Conservation (phyloP, 768 basidiomycete genomes). For the Termitomyces sp. region DNA sequence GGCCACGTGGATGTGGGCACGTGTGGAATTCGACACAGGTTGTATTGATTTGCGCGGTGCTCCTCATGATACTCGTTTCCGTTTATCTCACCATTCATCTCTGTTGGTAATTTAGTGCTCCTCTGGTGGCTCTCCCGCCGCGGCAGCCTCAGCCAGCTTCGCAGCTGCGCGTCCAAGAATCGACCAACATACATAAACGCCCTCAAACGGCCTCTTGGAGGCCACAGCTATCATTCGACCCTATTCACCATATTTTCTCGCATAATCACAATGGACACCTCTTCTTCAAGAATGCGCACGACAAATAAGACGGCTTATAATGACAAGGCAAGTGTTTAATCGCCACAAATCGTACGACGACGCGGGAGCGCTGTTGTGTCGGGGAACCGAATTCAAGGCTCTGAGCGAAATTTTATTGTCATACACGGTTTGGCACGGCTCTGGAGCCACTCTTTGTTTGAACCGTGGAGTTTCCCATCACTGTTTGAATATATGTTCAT, state of each 20-base stretch:
- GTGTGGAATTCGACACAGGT: neutral
- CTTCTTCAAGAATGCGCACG: neutral
- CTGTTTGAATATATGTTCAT: neutral
- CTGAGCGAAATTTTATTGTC: neutral
- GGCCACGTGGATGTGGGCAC: neutral
- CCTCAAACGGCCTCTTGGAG: neutral
- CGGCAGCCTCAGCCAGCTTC: neutral
- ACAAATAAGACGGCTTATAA: neutral
- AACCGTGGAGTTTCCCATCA: neutral
- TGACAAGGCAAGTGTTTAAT: neutral
- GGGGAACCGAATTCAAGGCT: neutral
- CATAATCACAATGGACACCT: neutral
- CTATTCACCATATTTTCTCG: neutral
- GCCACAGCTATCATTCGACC: neutral
- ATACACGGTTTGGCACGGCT: neutral
- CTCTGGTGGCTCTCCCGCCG: neutral
- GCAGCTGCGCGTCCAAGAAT: neutral
- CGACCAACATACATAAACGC: neutral
- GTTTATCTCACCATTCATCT: constrained; percentile 6
- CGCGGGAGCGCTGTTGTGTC: neutral
- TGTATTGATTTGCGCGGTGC: neutral
- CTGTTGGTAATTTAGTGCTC: constrained; percentile 1
- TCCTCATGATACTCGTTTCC: neutral
- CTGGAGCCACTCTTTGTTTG: neutral
- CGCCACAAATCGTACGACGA: neutral